These are phyloP conservation scores for Gossypium davidsonii DNA, from an alignment of 441 rosid genomes.

Conservation along the genomic window DNA sequence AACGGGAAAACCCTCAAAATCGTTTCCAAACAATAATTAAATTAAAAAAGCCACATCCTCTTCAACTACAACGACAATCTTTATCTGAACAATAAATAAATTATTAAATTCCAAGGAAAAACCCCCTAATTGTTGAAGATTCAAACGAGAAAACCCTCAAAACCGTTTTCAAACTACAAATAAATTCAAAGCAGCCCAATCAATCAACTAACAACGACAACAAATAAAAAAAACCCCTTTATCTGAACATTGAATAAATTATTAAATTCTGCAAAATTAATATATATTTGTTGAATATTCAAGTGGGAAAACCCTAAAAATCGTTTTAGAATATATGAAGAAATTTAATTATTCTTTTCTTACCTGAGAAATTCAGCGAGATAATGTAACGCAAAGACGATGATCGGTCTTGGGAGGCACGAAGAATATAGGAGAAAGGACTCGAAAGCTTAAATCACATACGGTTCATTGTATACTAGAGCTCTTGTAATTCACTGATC, in stretches of 20 bases:
- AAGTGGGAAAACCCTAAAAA: not conserved
- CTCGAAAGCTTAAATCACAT: not conserved
- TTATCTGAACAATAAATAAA: too few relatives aligned
- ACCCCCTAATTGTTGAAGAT: too few relatives aligned
- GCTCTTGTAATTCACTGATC: not conserved
- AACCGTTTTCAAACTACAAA: not conserved
- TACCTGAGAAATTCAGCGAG: slow-evolving; percentile 5
- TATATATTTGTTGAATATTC: not conserved
- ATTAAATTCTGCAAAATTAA: not conserved
- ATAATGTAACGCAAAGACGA: not conserved
- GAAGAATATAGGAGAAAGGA: not conserved
- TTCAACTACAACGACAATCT: not conserved
- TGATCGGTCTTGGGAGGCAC: not conserved
- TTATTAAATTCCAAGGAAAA: too few relatives aligned
- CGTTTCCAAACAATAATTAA: too few relatives aligned
- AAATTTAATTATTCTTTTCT: not conserved
- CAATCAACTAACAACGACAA: too few relatives aligned
- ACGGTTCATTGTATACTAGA: not conserved
- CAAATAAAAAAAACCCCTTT: not conserved
- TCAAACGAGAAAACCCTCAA: too few relatives aligned
- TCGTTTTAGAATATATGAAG: not conserved
- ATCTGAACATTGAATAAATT: not conserved
- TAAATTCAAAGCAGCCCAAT: too few relatives aligned
- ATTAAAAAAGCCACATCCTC: too few relatives aligned
- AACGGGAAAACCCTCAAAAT: too few relatives aligned